Conservation (phyloP, 192 early-diverging fungal species). For the Geranomyces michiganensis region DNA sequence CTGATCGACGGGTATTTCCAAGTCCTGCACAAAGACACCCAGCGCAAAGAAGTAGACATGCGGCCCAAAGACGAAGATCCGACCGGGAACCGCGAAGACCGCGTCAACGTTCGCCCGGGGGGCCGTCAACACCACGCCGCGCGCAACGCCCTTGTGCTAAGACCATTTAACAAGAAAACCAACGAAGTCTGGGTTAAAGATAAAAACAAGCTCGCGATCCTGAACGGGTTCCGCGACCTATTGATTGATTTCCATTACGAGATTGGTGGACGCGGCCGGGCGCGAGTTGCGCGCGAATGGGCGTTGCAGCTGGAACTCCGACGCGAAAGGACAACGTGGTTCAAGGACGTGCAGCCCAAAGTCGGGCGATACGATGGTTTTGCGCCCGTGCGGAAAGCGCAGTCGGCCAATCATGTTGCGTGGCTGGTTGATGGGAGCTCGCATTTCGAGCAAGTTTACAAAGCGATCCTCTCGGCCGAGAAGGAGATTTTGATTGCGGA, state of each 20-base stretch:
- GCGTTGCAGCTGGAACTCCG: conserved; percentile 21
- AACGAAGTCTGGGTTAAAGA: conserved; percentile 38
- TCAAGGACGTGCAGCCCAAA: conserved; percentile 5
- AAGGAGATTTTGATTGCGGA: conserved; percentile 45
- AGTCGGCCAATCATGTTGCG: neutral
- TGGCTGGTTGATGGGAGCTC: conserved; percentile 37
- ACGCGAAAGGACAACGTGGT: conserved; percentile 29
- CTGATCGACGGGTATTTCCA: conserved; percentile 40
- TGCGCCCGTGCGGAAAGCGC: conserved; percentile 67
- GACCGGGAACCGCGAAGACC: conserved; percentile 26
- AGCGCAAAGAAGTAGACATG: conserved; percentile 23
- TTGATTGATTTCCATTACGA: conserved; percentile 27
- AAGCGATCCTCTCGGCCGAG: conserved; percentile 20
- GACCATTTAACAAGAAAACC: conserved; percentile 32
- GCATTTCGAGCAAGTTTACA: conserved; percentile 34
- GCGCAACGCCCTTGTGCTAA: conserved; percentile 24
- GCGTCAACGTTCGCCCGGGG: conserved; percentile 27
- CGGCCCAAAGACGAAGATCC: conserved; percentile 32
- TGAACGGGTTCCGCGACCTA: conserved; percentile 39
- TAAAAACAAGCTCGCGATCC: conserved; percentile 25
- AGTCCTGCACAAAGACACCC: conserved; percentile 30
- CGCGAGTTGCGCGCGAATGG: conserved; percentile 26
- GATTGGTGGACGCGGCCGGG: conserved; percentile 14
- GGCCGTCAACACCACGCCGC: conserved; percentile 31
- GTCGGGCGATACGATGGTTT: conserved; percentile 66